phyloP scores from a whole-genome alignment of 768 basidiomycete species.

The Amanita thiersii region DNA sequence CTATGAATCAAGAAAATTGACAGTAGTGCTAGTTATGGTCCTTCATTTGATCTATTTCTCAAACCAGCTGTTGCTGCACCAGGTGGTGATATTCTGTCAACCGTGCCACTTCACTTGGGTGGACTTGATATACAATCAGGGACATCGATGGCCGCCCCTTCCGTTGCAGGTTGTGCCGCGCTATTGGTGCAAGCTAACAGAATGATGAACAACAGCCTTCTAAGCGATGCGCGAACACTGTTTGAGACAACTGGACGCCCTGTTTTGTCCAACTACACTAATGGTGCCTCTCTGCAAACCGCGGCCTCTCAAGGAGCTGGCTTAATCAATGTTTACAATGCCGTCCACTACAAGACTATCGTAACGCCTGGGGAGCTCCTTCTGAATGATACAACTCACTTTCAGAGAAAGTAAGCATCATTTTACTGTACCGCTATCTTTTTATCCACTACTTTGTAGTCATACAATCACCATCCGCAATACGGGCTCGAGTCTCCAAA shows the following conservation, averaged over 20 bases:
- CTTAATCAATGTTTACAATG: constrained; percentile 49
- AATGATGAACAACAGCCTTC: constrained; percentile 24
- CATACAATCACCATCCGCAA: constrained; percentile 39
- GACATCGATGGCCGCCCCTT: constrained; percentile 38
- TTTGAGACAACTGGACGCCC: constrained; percentile 41
- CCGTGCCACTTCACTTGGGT: constrained; percentile 32
- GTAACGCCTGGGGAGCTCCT: constrained; percentile 42
- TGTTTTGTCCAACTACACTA: constrained; percentile 29
- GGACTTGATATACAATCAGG: constrained; percentile 32
- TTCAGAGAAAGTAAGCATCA: constrained; percentile 25
- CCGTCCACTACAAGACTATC: constrained; percentile 38
- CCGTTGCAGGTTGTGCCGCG: constrained; percentile 36
- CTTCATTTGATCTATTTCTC: constrained; percentile 51
- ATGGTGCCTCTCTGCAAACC: constrained; percentile 36
- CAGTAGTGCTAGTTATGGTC: constrained; percentile 35
- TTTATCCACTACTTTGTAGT: constrained; percentile 15
- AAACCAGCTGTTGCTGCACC: constrained; percentile 47
- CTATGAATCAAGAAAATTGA: neutral
- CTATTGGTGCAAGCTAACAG: constrained; percentile 30
- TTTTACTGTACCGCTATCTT: neutral
- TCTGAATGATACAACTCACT: constrained; percentile 50
- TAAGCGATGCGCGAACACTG: constrained; percentile 21
- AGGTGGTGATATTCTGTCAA: constrained; percentile 43
- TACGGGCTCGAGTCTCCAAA: constrained; percentile 26
- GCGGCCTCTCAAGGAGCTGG: constrained; percentile 47